phyloP scores from a whole-genome alignment of 352 stramenopile genomes.

The Pythium myriotylum region DNA sequence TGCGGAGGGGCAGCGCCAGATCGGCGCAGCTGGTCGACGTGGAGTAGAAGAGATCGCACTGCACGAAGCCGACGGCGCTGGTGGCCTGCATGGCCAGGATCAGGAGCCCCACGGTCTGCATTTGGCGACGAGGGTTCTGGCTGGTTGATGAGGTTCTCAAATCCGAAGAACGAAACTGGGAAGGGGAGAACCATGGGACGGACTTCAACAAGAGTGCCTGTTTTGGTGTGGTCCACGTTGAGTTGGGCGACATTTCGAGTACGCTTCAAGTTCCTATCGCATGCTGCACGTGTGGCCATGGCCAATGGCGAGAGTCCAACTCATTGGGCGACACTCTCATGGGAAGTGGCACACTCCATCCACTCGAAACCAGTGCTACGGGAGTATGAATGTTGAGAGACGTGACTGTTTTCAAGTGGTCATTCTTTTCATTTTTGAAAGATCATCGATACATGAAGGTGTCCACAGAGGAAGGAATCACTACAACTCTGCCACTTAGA shows the following conservation, averaged over 20 bases:
- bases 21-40: constrained; percentile 20
- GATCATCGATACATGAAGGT: no score
- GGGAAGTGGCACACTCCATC: no score
- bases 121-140: constrained; percentile 2
- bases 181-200: constrained; percentile 10
- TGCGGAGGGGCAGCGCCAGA: constrained; percentile 11
- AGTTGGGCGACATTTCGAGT: neutral
- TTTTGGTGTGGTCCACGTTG: constrained; percentile 18
- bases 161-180: constrained; percentile 15
- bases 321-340: no score
- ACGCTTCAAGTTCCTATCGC: neutral
- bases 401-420: no score
- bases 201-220: constrained; percentile 27
- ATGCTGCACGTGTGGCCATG: neutral
- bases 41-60: constrained; percentile 33
- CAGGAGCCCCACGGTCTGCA: constrained; percentile 2
- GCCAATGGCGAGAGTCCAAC: neutral
- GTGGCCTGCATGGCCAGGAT: constrained; percentile 1
- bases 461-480: no score
- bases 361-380: neutral
- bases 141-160: constrained; percentile 3
- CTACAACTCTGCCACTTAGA: no score
- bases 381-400: neutral
- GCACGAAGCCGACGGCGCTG: constrained; percentile 1
- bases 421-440: no score